phyloP scores from a whole-genome alignment of 768 basidiomycete species.

The Hypholoma sublateritium region DNA sequence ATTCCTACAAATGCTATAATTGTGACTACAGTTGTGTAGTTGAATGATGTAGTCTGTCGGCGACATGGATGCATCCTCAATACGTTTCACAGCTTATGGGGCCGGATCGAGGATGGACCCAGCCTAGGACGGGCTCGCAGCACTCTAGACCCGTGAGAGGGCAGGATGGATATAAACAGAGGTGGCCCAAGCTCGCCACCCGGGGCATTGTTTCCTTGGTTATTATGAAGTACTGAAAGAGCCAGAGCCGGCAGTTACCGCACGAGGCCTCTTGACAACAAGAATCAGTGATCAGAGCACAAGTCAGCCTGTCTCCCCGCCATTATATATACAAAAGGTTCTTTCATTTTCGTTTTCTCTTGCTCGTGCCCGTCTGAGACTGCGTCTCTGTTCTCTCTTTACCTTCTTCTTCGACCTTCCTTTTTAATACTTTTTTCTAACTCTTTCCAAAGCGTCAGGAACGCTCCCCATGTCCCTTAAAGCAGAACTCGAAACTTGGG shows the following conservation, averaged over 20 bases:
- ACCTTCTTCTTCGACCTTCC: constrained; percentile 20
- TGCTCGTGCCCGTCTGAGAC: constrained; percentile 38
- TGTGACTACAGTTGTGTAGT: constrained; percentile 10
- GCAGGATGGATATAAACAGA: neutral
- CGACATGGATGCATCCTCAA: neutral
- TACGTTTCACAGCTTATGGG: neutral
- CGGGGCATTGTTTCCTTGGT: constrained; percentile 23
- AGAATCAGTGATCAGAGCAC: constrained; percentile 22
- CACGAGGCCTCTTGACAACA: constrained; percentile 31
- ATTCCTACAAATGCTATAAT: neutral
- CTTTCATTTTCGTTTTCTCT: constrained; percentile 21
- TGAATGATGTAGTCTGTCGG: constrained; percentile 5
- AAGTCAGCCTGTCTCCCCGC: constrained; percentile 19
- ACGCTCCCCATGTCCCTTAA: constrained; percentile 58
- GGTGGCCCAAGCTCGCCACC: neutral
- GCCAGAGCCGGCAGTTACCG: constrained; percentile 22
- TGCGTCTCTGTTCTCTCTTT: constrained; percentile 38
- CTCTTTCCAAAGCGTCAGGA: constrained; percentile 34
- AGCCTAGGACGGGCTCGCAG: constrained; percentile 8
- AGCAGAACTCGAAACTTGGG: constrained; percentile 84
- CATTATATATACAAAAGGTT: constrained; percentile 19
- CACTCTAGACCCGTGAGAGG: constrained; percentile 10
- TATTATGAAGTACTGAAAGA: constrained; percentile 14
- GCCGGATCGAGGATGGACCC: neutral
- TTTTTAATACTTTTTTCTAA: constrained; percentile 23